A percentile compares a stretch with the other conserved stretches of the same genome.
These are phyloP conservation scores for Scheffersomyces segobiensis DNA, from an alignment of 1,139 yeast species.

Conservation along the genomic window DNA sequence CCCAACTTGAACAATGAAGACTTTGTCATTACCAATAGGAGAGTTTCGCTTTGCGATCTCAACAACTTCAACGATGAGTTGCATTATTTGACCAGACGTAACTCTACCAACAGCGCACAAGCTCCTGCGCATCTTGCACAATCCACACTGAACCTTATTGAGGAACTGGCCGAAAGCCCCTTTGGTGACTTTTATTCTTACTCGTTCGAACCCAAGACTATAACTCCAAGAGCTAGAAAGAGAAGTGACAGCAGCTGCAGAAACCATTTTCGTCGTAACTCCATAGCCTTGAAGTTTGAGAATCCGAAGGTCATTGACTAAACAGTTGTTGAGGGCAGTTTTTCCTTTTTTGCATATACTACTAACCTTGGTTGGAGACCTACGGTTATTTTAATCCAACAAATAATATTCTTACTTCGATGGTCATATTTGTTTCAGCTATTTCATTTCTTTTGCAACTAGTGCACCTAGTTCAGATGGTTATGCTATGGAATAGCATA, in stretches of 20 bases:
- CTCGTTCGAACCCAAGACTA: conserved; percentile 1
- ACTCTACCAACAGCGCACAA: conserved; percentile 1
- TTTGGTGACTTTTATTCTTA: neutral
- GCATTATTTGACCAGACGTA: conserved; percentile 3
- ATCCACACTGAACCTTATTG: neutral
- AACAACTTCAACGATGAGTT: conserved; percentile 16
- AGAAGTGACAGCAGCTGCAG: conserved; percentile 4
- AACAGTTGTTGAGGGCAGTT: neutral
- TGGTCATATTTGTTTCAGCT: neutral
- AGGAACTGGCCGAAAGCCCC: neutral
- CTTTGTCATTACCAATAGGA: conserved; percentile 2
- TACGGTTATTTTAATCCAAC: neutral
- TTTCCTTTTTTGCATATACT: neutral
- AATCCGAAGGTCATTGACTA: conserved; percentile 15
- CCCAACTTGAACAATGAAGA: conserved; percentile 12
- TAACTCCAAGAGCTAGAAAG: neutral
- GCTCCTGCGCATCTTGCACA: neutral
- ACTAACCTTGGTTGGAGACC: neutral
- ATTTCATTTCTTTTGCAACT: neutral
- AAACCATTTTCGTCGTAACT: conserved; percentile 30
- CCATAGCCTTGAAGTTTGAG: conserved; percentile 35
- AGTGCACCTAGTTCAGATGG: neutral
- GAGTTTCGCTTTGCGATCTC: conserved; percentile 26
- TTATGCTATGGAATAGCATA: neutral
- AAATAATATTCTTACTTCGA: neutral